A percentile compares a stretch with the other conserved stretches of the same genome.
These are phyloP conservation scores for Nymphaea colorata DNA, from an alignment of 164 flowering plant genomes.

Conservation along the genomic window DNA sequence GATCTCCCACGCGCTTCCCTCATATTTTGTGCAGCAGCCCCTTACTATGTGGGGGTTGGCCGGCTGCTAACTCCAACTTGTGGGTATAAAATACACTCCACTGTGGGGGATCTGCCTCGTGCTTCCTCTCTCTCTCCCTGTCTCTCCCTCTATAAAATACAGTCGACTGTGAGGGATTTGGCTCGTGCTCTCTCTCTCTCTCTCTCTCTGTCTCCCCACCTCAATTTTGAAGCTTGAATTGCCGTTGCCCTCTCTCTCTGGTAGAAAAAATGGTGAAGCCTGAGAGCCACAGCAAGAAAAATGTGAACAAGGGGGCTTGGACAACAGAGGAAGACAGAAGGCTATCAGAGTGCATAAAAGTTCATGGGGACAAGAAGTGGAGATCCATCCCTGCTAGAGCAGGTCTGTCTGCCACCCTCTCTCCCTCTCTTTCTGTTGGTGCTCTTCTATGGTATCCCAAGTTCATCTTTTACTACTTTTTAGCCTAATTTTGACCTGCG, in stretches of 20 bases:
- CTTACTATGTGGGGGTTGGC: too few species aligned
- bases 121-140: too few species aligned
- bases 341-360: constrained; percentile 7
- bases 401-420: constrained; percentile 5
- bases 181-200: background rate
- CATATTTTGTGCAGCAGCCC: too few species aligned
- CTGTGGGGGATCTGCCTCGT: too few species aligned
- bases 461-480: too few species aligned
- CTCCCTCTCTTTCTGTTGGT: background rate
- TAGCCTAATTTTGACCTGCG: too few species aligned
- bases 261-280: constrained; percentile 8
- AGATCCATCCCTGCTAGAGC: constrained; percentile 9
- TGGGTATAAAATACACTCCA: too few species aligned
- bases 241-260: background rate
- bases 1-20: too few species aligned
- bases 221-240: background rate
- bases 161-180: too few species aligned
- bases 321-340: constrained; percentile 11
- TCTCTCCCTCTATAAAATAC: background rate
- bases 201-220: background rate
- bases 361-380: constrained; percentile 13
- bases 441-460: too few species aligned
- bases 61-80: too few species aligned
- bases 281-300: background rate
- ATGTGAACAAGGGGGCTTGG: constrained; percentile 10